Percentiles rank a stretch among this genome's conserved stretches.
phyloP scores from a whole-genome alignment of 768 basidiomycete species.

The Daedalea quercina region DNA sequence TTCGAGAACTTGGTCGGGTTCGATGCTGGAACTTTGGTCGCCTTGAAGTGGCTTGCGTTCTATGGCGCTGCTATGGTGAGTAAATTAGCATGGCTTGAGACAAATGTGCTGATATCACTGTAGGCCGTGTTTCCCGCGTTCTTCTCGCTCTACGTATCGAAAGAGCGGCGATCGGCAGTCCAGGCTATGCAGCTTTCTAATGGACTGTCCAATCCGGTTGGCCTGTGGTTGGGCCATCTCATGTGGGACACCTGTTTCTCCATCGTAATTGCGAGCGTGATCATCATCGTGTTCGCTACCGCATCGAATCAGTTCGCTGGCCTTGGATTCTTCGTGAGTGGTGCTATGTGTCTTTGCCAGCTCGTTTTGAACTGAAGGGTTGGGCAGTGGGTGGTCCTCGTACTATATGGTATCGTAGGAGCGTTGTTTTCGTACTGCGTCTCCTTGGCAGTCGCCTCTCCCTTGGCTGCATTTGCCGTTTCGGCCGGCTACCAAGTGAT shows the following conservation, averaged over 20 bases:
- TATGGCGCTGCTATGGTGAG: constrained; percentile 68
- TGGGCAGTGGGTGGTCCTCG: constrained; percentile 59
- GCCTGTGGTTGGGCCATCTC: constrained; percentile 75
- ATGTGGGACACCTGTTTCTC: constrained; percentile 63
- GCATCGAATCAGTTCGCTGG: constrained; percentile 60
- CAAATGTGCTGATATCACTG: neutral
- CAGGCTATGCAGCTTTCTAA: constrained; percentile 83
- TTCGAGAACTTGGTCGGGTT: constrained; percentile 54
- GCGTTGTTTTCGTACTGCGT: constrained; percentile 65
- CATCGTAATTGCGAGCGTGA: constrained; percentile 53
- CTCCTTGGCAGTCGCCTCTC: constrained; percentile 53
- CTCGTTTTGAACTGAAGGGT: neutral
- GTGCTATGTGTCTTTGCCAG: constrained; percentile 11
- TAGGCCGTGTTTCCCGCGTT: constrained; percentile 79
- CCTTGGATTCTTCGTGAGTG: constrained; percentile 54
- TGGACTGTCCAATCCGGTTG: constrained; percentile 61
- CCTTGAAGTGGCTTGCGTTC: constrained; percentile 70
- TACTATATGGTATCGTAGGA: constrained; percentile 63
- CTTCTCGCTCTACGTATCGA: constrained; percentile 70
- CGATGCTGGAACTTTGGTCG: constrained; percentile 48
- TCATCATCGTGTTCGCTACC: constrained; percentile 53
- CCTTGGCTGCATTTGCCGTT: constrained; percentile 66
- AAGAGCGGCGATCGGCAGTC: constrained; percentile 63
- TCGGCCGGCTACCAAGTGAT: constrained; percentile 70
- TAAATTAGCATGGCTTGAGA: no score